A percentile compares a stretch with the other conserved stretches of the same genome.
Conservation (phyloP, 2,329 filamentous ascomycete genomes). For the Graphilbum fragrans region DNA sequence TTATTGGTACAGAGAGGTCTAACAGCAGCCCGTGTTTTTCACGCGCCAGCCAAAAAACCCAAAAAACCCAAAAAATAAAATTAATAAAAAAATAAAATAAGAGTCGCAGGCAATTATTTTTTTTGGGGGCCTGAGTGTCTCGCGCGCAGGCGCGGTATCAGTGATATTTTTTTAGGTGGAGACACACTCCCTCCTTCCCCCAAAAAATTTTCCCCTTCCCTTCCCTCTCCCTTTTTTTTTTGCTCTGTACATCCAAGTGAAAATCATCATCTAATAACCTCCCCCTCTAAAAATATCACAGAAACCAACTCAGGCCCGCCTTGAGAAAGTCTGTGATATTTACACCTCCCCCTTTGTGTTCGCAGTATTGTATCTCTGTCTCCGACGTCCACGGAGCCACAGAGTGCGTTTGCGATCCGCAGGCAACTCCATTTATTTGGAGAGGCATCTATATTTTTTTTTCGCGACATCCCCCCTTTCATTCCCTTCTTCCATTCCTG, state of each 20-base stretch:
- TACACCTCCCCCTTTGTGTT: constrained; percentile 1
- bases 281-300: constrained; percentile 8
- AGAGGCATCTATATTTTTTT: neutral
- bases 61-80: neutral
- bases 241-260: constrained; percentile 3
- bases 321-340: constrained; percentile 8
- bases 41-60: neutral
- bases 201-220: neutral
- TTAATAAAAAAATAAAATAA: neutral
- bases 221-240: constrained; percentile 1
- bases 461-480: neutral
- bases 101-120: neutral
- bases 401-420: neutral
- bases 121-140: neutral
- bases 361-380: neutral
- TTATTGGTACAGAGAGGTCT: neutral
- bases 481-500: neutral
- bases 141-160: neutral
- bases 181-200: neutral
- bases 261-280: constrained; percentile 5
- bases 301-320: constrained; percentile 3
- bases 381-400: neutral
- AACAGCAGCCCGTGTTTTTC: neutral
- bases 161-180: neutral
- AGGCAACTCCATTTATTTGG: neutral